Evolutionary conservation across 306 rosid species (phyloP).

Genomic region (Glycyrrhiza uralensis): DNA sequence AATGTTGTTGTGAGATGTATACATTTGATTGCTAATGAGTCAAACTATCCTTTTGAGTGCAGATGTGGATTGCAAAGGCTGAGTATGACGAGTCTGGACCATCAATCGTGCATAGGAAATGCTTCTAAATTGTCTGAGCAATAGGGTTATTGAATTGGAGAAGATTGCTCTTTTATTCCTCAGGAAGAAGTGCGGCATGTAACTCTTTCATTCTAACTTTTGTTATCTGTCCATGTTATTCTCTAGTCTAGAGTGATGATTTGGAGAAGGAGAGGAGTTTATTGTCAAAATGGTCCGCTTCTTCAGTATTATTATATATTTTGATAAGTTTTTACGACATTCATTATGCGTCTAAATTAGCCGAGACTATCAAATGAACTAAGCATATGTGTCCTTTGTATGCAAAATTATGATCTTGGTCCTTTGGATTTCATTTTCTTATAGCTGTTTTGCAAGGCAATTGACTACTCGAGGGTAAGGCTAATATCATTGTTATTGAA

Average conservation of each 20-base stretch:
- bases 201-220: slow-evolving; percentile 41
- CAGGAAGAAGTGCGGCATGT: slow-evolving; percentile 24
- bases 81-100: slow-evolving; percentile 55
- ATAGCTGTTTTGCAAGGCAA: too few relatives aligned
- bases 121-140: slow-evolving; percentile 38
- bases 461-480: too few relatives aligned
- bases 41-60: neutral
- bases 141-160: slow-evolving; percentile 41
- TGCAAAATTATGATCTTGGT: too few relatives aligned
- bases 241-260: slow-evolving; percentile 49
- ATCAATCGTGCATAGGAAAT: slow-evolving; percentile 52
- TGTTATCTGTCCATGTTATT: slow-evolving; percentile 41
- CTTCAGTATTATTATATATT: slow-evolving; percentile 27
- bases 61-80: slow-evolving; percentile 59
- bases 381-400: neutral
- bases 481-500: too few relatives aligned
- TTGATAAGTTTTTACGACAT: slow-evolving; percentile 19
- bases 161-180: slow-evolving; percentile 22
- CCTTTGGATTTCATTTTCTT: too few relatives aligned
- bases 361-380: neutral
- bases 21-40: slow-evolving; percentile 4
- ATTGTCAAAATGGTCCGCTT: slow-evolving; percentile 40
- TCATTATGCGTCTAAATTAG: slow-evolving; percentile 22
- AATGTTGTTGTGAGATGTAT: neutral
- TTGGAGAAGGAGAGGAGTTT: slow-evolving; percentile 46